A percentile compares a stretch with the other conserved stretches of the same genome.
Conservation (phyloP, 2,329 filamentous ascomycete genomes). For the Aureobasidium sp. region DNA sequence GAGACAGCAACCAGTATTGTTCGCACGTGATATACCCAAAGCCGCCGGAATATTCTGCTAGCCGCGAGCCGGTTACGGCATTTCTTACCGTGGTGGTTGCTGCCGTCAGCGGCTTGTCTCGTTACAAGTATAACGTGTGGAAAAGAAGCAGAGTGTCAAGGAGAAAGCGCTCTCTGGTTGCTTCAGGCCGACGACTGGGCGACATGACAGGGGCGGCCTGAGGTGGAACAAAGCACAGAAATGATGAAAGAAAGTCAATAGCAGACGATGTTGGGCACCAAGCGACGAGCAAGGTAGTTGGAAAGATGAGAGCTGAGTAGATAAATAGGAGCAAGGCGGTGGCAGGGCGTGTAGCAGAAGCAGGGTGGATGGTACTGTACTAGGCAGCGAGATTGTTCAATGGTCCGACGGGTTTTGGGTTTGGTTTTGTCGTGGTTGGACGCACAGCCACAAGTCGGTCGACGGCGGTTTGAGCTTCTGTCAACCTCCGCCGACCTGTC, state of each 20-base stretch:
- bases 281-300: not conserved
- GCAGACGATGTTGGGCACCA: not conserved
- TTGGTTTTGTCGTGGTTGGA: not conserved
- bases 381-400: not conserved
- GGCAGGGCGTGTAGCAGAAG: not conserved
- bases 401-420: not conserved
- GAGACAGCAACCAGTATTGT: not conserved
- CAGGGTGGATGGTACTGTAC: not conserved
- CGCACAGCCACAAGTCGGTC: not conserved
- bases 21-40: not conserved
- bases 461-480: constrained; percentile 3
- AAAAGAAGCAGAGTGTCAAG: not conserved
- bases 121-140: not conserved
- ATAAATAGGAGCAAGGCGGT: not conserved
- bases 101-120: not conserved
- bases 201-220: not conserved
- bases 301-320: not conserved
- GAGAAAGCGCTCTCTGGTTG: not conserved
- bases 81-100: not conserved
- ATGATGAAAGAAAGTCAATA: not conserved
- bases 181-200: not conserved
- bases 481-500: not conserved
- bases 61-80: not conserved
- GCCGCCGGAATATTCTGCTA: not conserved
- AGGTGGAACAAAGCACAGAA: not conserved